Percentiles rank a stretch among this genome's conserved stretches.
Evolutionary conservation across 2,329 filamentous ascomycete species (phyloP).

Genomic region (Taxawa tesnikishii): DNA sequence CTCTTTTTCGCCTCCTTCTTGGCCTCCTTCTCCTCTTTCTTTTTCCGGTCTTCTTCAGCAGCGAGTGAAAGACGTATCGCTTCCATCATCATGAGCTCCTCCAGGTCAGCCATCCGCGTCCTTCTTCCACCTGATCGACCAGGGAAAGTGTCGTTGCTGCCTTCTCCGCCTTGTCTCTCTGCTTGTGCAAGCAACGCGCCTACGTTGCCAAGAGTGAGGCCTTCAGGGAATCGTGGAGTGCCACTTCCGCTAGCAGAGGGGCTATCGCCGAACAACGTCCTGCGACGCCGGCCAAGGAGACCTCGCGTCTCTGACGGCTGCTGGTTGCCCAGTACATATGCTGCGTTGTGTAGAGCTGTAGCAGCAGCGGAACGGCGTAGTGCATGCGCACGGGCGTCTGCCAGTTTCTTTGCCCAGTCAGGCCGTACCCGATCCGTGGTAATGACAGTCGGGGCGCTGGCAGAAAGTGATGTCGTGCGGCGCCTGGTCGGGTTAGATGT

Average conservation of each 20-base stretch:
- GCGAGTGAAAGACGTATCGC: slow-evolving; percentile 85
- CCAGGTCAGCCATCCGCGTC: slow-evolving; percentile 69
- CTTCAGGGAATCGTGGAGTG: slow-evolving; percentile 25
- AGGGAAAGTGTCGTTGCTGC: slow-evolving; percentile 22
- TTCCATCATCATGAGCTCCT: slow-evolving; percentile 98
- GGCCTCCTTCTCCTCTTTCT: slow-evolving; percentile 68
- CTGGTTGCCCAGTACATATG: slow-evolving; percentile 67
- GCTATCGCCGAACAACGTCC: slow-evolving; percentile 41
- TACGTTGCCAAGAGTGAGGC: slow-evolving; percentile 18
- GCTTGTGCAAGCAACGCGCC: slow-evolving; percentile 15
- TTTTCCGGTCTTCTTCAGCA: slow-evolving; percentile 83
- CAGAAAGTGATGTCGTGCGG: slow-evolving; percentile 61
- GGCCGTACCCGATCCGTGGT: slow-evolving; percentile 87
- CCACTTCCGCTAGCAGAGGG: slow-evolving; percentile 30
- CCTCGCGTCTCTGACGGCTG: slow-evolving; percentile 31
- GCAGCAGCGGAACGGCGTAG: slow-evolving; percentile 81
- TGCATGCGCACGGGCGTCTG: slow-evolving; percentile 72
- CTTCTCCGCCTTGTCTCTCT: slow-evolving; percentile 14
- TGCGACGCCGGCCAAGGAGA: slow-evolving; percentile 37
- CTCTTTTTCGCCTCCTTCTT: slow-evolving; percentile 74
- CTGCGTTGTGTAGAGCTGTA: slow-evolving; percentile 86
- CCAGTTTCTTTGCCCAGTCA: slow-evolving; percentile 86
- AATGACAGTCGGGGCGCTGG: slow-evolving; percentile 72
- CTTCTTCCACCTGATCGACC: slow-evolving; percentile 41
- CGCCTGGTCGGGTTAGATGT: slow-evolving; percentile 35